Conservation (phyloP, 139 green algal genomes). For the Chlorella sp. region DNA sequence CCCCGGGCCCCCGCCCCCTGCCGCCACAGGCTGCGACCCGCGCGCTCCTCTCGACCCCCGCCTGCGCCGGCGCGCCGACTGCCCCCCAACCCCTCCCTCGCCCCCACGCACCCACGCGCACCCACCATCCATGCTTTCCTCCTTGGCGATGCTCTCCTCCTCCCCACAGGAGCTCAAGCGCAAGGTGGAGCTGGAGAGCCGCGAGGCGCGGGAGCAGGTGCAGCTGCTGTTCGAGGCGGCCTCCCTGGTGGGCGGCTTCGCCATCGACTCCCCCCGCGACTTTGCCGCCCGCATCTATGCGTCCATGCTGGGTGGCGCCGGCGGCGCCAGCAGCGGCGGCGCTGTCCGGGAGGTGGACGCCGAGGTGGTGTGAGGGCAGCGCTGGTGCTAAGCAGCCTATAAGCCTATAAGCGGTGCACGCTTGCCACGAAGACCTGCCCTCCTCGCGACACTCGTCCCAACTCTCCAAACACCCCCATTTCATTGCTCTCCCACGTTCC, state of each 20-base stretch:
- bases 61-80: constrained; percentile 55
- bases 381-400: too few relatives aligned
- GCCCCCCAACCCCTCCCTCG: constrained; percentile 33
- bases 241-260: constrained; percentile 74
- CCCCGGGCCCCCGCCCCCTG: too few relatives aligned
- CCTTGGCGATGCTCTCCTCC: constrained; percentile 26
- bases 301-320: constrained; percentile 14
- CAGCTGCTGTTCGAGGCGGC: constrained; percentile 92
- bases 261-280: constrained; percentile 72
- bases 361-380: constrained; percentile 22
- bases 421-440: too few relatives aligned
- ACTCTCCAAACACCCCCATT: too few relatives aligned
- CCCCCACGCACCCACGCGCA: not conserved
- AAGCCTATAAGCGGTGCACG: too few relatives aligned
- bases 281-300: constrained; percentile 67
- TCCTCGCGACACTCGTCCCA: too few relatives aligned
- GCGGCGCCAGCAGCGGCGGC: not conserved
- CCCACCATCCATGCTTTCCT: constrained; percentile 70
- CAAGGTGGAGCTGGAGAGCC: constrained; percentile 37
- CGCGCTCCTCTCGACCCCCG: too few relatives aligned
- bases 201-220: constrained; percentile 16
- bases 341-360: not conserved
- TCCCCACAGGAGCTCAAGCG: constrained; percentile 41
- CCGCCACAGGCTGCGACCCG: too few relatives aligned
- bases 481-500: too few relatives aligned